Evolutionary conservation across 495 filamentous ascomycete species (phyloP), one percentile per base, ranked within the genome.

Genomic region (Aspergillus bertholletiae): DNA sequence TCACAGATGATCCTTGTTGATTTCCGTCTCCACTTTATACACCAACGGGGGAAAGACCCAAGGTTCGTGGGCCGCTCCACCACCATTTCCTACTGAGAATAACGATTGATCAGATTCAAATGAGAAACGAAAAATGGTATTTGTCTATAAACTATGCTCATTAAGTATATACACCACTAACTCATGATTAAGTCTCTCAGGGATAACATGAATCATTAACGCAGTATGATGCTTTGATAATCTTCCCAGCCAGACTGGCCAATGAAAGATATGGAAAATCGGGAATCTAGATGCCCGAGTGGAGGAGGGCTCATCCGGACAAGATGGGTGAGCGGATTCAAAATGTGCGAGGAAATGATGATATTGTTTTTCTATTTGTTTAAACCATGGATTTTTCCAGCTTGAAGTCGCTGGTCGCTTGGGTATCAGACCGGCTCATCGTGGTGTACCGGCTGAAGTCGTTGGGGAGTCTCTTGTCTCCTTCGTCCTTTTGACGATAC

Each of bases 351-450:
- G n/a, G n/a, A n/a, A 46, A 2, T 46, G 27, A 5, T 13, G 18
- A 24, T 20, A 11, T 21, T 15, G 12, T 27, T 24, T 8, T 8
- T 30, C 4, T n/a, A 8, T 7, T n/a, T 3, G 8, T 32, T 56
- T 40, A 74, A 53, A 74, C 71, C 54, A 72, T 66, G 3, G 69
- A 70, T 35, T 56, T 20, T 46, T 73, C 71, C 41, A 61, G 51
- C 57, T 67, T 73, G 52, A 65, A 46, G 13, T 67, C 71, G 21
- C 62, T 53, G 18, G 56, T 69, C 1, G 58, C 66, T 53, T 63
- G 61, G 2, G 70, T 74, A 26, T 73, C 68, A 13, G 66, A 69
- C n/a, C 72, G 68, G 44, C 67, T 69, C 66, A 75, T 74, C 7
- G 69, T 71, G 7, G 66, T 66, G 46, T 74, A 69, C 0, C 68